Percentiles rank a stretch among this genome's conserved stretches.
Evolutionary conservation across 306 rosid species (phyloP).

Genomic region (Trichosanthes truncata): DNA sequence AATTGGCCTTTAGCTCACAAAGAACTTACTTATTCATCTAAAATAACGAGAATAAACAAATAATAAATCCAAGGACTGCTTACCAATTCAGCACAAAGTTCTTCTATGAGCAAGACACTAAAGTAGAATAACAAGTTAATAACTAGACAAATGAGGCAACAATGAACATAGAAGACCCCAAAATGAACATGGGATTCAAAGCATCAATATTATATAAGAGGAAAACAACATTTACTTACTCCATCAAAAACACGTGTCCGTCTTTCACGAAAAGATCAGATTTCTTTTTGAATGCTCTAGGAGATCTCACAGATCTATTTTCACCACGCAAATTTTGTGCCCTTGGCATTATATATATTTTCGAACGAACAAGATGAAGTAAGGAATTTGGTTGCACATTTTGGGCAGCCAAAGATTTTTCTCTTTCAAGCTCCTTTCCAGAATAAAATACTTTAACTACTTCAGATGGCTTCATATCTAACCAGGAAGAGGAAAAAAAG

Average conservation of each 20-base stretch:
- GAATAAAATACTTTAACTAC: slow-evolving; percentile 57
- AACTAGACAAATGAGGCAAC: neutral
- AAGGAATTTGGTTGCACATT: slow-evolving; percentile 82
- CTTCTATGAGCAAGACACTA: neutral
- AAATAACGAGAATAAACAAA: neutral
- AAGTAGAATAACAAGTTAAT: neutral
- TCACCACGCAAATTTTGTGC: slow-evolving; percentile 88
- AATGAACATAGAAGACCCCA: neutral
- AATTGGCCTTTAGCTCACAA: neutral
- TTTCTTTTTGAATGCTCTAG: slow-evolving; percentile 97
- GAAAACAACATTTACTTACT: slow-evolving; percentile 42
- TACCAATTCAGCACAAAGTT: neutral
- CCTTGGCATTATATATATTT: slow-evolving; percentile 59
- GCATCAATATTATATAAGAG: neutral
- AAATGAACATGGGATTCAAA: neutral
- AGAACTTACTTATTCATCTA: neutral
- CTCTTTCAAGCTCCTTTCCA: slow-evolving; percentile 77
- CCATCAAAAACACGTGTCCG: slow-evolving; percentile 91
- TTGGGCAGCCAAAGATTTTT: slow-evolving; percentile 63
- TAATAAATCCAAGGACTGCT: neutral
- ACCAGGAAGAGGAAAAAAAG: neutral
- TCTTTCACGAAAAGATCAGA: slow-evolving; percentile 91
- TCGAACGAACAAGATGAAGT: slow-evolving; percentile 92
- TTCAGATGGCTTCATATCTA: slow-evolving; percentile 80
- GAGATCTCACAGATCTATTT: slow-evolving; percentile 80